Percentiles rank a stretch among this genome's conserved stretches.
These are phyloP conservation scores for Alternaria postmessia DNA, from an alignment of 2,329 filamentous ascomycete genomes.

Conservation along the genomic window DNA sequence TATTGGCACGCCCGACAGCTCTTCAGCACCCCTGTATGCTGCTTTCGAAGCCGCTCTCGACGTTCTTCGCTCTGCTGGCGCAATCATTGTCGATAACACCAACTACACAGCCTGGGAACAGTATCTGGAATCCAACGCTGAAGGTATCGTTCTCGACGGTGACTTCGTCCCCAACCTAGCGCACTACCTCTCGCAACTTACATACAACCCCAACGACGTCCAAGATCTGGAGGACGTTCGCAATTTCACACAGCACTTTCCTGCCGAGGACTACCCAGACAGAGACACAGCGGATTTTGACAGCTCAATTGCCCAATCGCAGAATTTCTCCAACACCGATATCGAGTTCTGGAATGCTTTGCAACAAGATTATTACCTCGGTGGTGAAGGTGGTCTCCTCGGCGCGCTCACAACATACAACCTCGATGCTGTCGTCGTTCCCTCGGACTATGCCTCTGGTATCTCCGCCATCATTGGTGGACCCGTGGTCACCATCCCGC, in stretches of 20 bases:
- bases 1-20: constrained; percentile 51
- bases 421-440: constrained; percentile 69
- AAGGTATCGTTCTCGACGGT: constrained; percentile 59
- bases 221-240: constrained; percentile 60
- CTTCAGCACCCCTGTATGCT: constrained; percentile 53
- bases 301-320: constrained; percentile 52
- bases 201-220: constrained; percentile 66
- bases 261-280: constrained; percentile 66
- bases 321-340: constrained; percentile 65
- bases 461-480: constrained; percentile 65
- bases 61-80: constrained; percentile 64
- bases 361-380: constrained; percentile 62
- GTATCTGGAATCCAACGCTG: constrained; percentile 52
- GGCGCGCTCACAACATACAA: constrained; percentile 65
- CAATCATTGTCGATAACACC: constrained; percentile 66
- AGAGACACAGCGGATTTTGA: constrained; percentile 69
- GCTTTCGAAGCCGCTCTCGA: constrained; percentile 66
- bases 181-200: constrained; percentile 65
- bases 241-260: constrained; percentile 63
- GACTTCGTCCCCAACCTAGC: constrained; percentile 68
- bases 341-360: constrained; percentile 66
- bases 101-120: constrained; percentile 64
- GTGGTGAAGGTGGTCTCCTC: constrained; percentile 66
- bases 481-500: constrained; percentile 69
- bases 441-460: constrained; percentile 58